A percentile compares a stretch with the other conserved stretches of the same genome.
These are phyloP conservation scores for Quercus lobata DNA, from an alignment of 331 rosid species.

Conservation along the genomic window DNA sequence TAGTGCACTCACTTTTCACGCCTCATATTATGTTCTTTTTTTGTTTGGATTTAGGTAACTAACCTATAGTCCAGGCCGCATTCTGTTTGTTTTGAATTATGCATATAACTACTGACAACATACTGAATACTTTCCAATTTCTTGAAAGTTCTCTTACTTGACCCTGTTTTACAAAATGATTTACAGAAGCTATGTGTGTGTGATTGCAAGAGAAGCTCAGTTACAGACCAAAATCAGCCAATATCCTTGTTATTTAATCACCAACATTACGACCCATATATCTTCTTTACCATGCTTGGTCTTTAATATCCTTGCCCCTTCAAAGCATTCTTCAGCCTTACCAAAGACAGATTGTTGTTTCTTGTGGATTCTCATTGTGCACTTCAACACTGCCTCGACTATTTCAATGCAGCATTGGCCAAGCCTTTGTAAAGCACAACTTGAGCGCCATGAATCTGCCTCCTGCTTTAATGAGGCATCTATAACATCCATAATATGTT, in stretches of 20 bases:
- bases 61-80: too few relatives aligned
- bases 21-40: too few relatives aligned
- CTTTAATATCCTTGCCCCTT: background rate
- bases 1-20: too few relatives aligned
- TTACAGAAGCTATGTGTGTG: too few relatives aligned
- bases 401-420: conserved; percentile 9
- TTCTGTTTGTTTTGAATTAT: too few relatives aligned
- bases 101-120: too few relatives aligned
- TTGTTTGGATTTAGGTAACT: too few relatives aligned
- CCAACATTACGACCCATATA: too few relatives aligned
- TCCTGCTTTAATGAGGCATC: conserved; percentile 15
- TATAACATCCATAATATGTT: conserved; percentile 16
- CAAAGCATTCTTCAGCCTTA: conserved; percentile 2
- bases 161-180: too few relatives aligned
- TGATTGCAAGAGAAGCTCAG: background rate
- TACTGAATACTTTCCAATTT: too few relatives aligned
- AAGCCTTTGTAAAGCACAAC: background rate
- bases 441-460: background rate
- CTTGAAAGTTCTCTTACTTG: too few relatives aligned
- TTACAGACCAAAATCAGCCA: background rate
- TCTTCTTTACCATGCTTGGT: background rate
- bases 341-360: conserved; percentile 14
- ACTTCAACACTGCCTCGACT: background rate
- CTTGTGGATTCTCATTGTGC: conserved; percentile 5
- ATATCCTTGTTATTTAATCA: background rate